These are phyloP conservation scores for Ophiosphaerella narmari DNA, from an alignment of 2,329 filamentous ascomycete species.

Conservation along the genomic window DNA sequence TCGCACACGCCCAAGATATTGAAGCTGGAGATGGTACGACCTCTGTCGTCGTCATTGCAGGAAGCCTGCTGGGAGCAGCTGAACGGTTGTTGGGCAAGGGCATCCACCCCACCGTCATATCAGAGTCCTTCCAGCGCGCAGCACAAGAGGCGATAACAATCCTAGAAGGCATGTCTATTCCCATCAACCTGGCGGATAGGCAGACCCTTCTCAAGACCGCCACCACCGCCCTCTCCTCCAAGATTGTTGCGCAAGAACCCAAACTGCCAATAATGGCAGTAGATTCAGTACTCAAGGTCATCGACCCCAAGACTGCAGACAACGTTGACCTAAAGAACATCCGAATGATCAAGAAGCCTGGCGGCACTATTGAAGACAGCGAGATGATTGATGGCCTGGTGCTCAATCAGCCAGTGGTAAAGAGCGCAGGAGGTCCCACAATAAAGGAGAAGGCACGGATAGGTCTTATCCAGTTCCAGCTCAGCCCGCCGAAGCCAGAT, in stretches of 20 bases:
- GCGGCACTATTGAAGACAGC: conserved; percentile 97
- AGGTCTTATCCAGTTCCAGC: conserved; percentile 96
- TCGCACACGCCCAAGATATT: conserved; percentile 96
- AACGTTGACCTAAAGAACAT: conserved; percentile 98
- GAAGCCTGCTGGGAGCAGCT: conserved; percentile 89
- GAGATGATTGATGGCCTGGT: conserved; percentile 96
- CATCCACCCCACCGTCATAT: conserved; percentile 97
- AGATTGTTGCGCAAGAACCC: conserved; percentile 97
- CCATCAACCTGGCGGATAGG: conserved; percentile 86
- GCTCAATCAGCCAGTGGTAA: conserved; percentile 88
- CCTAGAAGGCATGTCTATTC: conserved; percentile 93
- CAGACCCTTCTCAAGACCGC: conserved; percentile 92
- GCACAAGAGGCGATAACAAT: conserved; percentile 86
- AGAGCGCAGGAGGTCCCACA: conserved; percentile 86
- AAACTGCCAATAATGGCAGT: conserved; percentile 98
- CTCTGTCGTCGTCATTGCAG: conserved; percentile 96
- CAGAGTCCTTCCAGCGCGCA: conserved; percentile 95
- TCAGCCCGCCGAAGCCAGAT: conserved; percentile 96
- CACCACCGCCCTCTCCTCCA: conserved; percentile 95
- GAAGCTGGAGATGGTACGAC: conserved; percentile 98
- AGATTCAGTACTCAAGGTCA: conserved; percentile 92
- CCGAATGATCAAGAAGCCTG: conserved; percentile 94
- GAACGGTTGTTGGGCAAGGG: conserved; percentile 86
- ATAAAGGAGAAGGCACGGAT: conserved; percentile 98
- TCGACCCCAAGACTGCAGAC: conserved; percentile 92